Evolutionary conservation across 2,329 filamentous ascomycete genomes (phyloP), one percentile per base, ranked within the genome.

Genomic region (Aspergillus sclerotialis): DNA sequence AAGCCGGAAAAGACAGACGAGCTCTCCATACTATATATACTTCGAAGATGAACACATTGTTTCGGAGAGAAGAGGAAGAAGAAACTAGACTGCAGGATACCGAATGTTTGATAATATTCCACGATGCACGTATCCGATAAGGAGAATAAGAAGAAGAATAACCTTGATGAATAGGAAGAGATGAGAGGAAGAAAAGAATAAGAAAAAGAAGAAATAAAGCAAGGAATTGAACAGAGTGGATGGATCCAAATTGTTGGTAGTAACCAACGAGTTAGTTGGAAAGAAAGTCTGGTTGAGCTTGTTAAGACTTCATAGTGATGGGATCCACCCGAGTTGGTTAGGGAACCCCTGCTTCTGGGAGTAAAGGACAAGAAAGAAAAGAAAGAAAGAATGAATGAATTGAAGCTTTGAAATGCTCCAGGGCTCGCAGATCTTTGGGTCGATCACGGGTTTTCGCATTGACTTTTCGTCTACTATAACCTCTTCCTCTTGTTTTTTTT

Each of bases 51-150:
- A n/a, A 24, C 23, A 24, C n/a, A 24, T 24, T n/a, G 8, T n/a
- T 24, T 24, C 15, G 12, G 28, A 16, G 28, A 8, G 28, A 16
- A 24, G 11, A 28, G 15, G 16, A 27, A 12, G 19, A 30, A 23
- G 19, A 31, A 25, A 24, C 13, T 14, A 23, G 35, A 38, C 27
- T 30, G 19, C 12, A 30, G 32, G 16, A 13, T 36, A 18, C 29
- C 14, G 24, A 28, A 17, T 26, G 13, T 28, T 24, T 15, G 28
- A 15, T 12, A 33, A n/a, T 35, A 30, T 13, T 11, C 15, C 14
- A 29, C 9, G 25, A 28, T 30, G 28, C 28, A 24, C 16, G 31
- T 28, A 33, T 18, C 19, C 11, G 18, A 36, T 32, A 35, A 28
- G 11, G 16, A 28, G 28, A 16, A 32, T 5, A 24, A 24, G 16